Evolutionary conservation across 2,329 filamentous ascomycete species (phyloP).

Genomic region (Aspergillus niger): DNA sequence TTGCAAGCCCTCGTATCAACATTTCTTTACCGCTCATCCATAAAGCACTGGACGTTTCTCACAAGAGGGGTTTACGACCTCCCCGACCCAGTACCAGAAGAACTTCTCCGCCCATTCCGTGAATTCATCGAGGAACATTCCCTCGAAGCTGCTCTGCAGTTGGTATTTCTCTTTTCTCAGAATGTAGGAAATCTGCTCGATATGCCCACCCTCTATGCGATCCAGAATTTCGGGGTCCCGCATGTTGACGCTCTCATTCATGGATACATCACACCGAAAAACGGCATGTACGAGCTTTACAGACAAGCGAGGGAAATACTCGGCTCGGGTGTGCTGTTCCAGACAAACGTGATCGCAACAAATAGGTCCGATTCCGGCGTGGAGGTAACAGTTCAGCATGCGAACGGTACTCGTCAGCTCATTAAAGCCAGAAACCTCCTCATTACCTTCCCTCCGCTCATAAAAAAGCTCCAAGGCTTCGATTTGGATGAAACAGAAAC

Average conservation of each 20-base stretch:
- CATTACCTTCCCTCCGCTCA: slow-evolving; percentile 39
- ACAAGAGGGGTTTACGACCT: slow-evolving; percentile 37
- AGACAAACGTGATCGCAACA: slow-evolving; percentile 24
- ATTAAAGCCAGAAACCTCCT: slow-evolving; percentile 43
- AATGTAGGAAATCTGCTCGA: slow-evolving; percentile 16
- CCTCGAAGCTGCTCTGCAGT: slow-evolving; percentile 8
- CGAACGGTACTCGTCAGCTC: slow-evolving; percentile 27
- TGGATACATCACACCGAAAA: slow-evolving; percentile 23
- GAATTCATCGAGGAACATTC: slow-evolving; percentile 20
- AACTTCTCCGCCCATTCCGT: slow-evolving; percentile 20
- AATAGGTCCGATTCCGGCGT: slow-evolving; percentile 21
- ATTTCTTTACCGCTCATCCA: slow-evolving; percentile 11
- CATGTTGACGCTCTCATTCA: slow-evolving; percentile 20
- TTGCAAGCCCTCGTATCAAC: slow-evolving; percentile 2
- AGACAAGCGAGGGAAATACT: slow-evolving; percentile 27
- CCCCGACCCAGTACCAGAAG: slow-evolving; percentile 31
- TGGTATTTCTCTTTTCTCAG: slow-evolving; percentile 14
- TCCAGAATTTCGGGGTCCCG: slow-evolving; percentile 16
- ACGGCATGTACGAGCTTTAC: slow-evolving; percentile 23
- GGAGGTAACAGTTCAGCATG: slow-evolving; percentile 28
- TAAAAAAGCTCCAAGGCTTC: slow-evolving; percentile 39
- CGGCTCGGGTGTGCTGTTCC: slow-evolving; percentile 28
- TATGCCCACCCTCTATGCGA: slow-evolving; percentile 12
- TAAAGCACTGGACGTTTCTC: slow-evolving; percentile 16
- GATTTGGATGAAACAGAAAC: slow-evolving; percentile 40